These are phyloP conservation scores for Fusarium foetens DNA, from an alignment of 2,329 filamentous ascomycete species.

Conservation along the genomic window DNA sequence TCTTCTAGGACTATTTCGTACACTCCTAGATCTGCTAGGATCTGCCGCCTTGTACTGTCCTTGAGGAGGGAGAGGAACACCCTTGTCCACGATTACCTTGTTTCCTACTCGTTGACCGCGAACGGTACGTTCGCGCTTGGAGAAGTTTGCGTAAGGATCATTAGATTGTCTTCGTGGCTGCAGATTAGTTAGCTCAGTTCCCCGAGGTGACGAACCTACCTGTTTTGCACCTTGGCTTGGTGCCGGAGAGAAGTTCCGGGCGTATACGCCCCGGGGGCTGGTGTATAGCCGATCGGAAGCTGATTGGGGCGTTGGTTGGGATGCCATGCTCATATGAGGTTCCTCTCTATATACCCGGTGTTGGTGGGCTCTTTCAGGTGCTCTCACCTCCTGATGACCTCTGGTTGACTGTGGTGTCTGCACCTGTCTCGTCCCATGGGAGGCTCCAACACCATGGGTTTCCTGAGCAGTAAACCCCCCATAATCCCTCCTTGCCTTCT, in stretches of 20 bases:
- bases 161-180: neutral
- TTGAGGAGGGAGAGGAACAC: neutral
- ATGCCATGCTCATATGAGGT: neutral
- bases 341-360: neutral
- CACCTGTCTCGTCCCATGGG: neutral
- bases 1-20: neutral
- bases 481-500: neutral
- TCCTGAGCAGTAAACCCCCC: neutral
- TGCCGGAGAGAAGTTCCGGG: neutral
- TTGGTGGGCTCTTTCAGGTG: neutral
- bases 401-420: neutral
- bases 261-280: neutral
- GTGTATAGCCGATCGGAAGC: neutral
- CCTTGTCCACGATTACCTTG: neutral
- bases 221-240: neutral
- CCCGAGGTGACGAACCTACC: neutral
- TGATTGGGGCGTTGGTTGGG: neutral
- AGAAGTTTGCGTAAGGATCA: neutral
- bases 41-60: neutral
- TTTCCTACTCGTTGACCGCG: neutral
- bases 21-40: neutral
- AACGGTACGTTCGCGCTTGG: neutral
- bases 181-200: conserved; percentile 5
- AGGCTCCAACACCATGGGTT: neutral
- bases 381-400: neutral